Base-by-base conservation (phyloP, 179 eudicot genomes). In the Silene coronaria region DNA sequence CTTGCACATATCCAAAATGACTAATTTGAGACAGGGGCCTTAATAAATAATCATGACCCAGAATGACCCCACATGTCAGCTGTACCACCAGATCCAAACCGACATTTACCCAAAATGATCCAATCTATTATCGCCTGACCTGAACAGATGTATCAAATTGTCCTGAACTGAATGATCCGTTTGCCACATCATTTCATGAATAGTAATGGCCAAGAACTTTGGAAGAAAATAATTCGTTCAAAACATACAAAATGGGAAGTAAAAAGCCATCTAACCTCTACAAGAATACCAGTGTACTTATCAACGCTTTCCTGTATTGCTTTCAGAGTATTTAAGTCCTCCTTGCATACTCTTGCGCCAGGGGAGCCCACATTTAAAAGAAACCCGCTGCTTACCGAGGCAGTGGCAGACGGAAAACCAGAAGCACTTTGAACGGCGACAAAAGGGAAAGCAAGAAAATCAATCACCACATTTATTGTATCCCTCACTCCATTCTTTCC, bases 381-480 rank as follows among this genome's bases (percentile, higher is more conserved):
- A 79, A 76, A 78, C 51, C 98, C 99, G 79, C 99, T 90, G 79
- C 84, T 91, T 63, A 93, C 91, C 62, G 99, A 96, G 83, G 99
- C 97, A 79, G 91, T 90, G 53, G 99, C 85, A 70, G 98, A 85
- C 14, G 92, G 90, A 83, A 86, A 82, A 77, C 90, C 86, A 67
- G 90, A 83, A 70, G 87, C 88, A 84, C 79, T 90, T 79, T 93
- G 98, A 51, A 84, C 84, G 16, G 97, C 99, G 67, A 96, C 99
- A 82, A 93, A 93, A 77, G 99, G 99, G 81, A 96, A 96, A 71
- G 98, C 99, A 80, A 96, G 80, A 57, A 93, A 86, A 80, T 96
- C 97, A 82, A 96, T 83, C 55, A 89, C 96, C 8, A 87, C 89
- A 89, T 93, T 89, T 77, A 88, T 84, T 53, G 82, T 76, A 77